These are phyloP conservation scores for Rosa persica DNA, from an alignment of 306 rosid species.

Conservation along the genomic window DNA sequence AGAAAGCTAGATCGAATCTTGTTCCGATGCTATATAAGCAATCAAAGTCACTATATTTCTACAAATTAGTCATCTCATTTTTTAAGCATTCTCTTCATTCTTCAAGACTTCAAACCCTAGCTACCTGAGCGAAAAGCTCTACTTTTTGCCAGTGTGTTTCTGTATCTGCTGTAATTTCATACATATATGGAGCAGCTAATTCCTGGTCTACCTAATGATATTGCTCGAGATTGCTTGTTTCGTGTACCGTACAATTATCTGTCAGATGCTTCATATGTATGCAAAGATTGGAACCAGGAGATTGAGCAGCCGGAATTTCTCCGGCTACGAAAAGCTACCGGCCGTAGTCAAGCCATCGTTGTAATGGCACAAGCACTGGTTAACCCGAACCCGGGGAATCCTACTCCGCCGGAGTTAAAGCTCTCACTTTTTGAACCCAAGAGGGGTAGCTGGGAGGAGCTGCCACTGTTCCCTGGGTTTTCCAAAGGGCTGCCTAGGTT, in stretches of 20 bases:
- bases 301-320: neutral
- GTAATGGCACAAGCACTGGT: neutral
- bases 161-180: neutral
- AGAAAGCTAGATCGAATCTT: neutral
- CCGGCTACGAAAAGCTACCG: slow-evolving; percentile 3
- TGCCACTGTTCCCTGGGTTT: neutral
- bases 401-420: neutral
- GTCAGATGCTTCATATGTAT: neutral
- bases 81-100: neutral
- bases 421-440: slow-evolving; percentile 3
- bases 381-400: neutral
- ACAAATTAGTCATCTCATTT: neutral
- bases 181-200: neutral
- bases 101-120: neutral
- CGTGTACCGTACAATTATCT: neutral
- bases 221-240: slow-evolving; percentile 4
- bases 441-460: neutral
- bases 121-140: neutral
- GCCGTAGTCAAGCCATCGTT: neutral
- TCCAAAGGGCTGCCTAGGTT: neutral
- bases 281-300: slow-evolving; percentile 2
- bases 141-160: neutral
- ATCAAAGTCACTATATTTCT: neutral
- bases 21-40: neutral
- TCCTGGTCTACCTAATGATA: neutral